These are phyloP conservation scores for Cytospora schulzeri DNA, from an alignment of 2,329 filamentous ascomycete genomes.

Conservation along the genomic window DNA sequence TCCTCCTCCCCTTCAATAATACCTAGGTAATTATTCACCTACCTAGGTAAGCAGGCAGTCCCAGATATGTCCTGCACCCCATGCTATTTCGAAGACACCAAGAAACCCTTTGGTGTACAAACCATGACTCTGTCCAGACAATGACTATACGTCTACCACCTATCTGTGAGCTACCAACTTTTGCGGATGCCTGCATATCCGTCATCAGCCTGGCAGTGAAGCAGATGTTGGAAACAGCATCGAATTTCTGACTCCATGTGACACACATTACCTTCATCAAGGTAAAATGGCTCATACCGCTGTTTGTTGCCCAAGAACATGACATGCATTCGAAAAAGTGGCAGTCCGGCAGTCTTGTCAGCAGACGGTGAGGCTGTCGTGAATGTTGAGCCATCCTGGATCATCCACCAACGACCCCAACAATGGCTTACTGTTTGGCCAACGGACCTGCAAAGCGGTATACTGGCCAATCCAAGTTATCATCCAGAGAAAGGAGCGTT, in stretches of 20 bases:
- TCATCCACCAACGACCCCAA: neutral
- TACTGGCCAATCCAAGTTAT: neutral
- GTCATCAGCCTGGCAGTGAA: neutral
- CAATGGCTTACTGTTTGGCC: neutral
- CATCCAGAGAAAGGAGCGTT: neutral
- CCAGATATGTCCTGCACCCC: neutral
- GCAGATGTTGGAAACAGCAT: neutral
- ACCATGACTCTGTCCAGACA: neutral
- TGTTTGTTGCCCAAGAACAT: neutral
- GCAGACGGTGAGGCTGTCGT: conserved; percentile 12
- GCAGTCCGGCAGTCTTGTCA: conserved; percentile 4
- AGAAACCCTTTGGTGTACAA: neutral
- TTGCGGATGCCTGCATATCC: neutral
- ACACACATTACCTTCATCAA: neutral
- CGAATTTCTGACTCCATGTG: neutral
- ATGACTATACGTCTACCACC: neutral
- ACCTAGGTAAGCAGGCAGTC: too few relatives aligned
- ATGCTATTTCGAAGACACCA: neutral
- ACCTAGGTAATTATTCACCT: too few relatives aligned
- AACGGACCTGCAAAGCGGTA: neutral
- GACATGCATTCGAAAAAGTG: neutral
- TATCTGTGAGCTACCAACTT: neutral
- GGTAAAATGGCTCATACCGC: neutral
- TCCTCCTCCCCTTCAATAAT: too few relatives aligned
- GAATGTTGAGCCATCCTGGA: conserved; percentile 9